These are phyloP conservation scores for Linnemannia elongata DNA, from an alignment of 192 early-diverging fungal genomes.

Conservation along the genomic window DNA sequence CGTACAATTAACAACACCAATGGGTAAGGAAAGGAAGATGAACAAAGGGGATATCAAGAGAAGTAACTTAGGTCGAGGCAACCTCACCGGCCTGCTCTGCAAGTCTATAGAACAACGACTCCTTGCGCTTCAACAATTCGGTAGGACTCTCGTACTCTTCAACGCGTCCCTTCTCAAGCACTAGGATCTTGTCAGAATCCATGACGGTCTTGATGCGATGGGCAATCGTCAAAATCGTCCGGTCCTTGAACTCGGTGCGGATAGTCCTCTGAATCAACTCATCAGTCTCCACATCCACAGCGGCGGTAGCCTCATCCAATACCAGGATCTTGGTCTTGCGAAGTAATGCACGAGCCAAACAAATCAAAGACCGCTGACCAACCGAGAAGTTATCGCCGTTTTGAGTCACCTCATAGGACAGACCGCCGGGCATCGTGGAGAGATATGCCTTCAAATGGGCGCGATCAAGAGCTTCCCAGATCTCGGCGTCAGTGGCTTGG, in stretches of 20 bases:
- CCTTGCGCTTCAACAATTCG: constrained; percentile 57
- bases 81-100: constrained; percentile 51
- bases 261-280: constrained; percentile 58
- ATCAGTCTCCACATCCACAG: constrained; percentile 60
- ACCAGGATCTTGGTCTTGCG: constrained; percentile 81
- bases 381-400: constrained; percentile 89
- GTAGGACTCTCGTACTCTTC: constrained; percentile 56
- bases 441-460: constrained; percentile 78
- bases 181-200: constrained; percentile 59
- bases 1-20: too few species aligned
- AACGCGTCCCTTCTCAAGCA: constrained; percentile 50
- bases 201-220: constrained; percentile 62
- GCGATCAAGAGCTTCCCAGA: constrained; percentile 80
- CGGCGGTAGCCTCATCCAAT: constrained; percentile 89
- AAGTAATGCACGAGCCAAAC: constrained; percentile 76
- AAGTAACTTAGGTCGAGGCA: background rate
- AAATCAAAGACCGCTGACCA: constrained; percentile 80
- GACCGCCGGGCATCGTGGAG: constrained; percentile 68
- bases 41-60: background rate
- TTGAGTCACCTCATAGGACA: constrained; percentile 78
- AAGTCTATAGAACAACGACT: constrained; percentile 32
- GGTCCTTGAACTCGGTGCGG: constrained; percentile 47
- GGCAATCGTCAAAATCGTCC: constrained; percentile 70
- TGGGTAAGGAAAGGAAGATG: background rate
- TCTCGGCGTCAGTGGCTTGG: constrained; percentile 59